These are phyloP conservation scores for Periglandula ipomoeae DNA, from an alignment of 2,329 filamentous ascomycete genomes.

Conservation along the genomic window DNA sequence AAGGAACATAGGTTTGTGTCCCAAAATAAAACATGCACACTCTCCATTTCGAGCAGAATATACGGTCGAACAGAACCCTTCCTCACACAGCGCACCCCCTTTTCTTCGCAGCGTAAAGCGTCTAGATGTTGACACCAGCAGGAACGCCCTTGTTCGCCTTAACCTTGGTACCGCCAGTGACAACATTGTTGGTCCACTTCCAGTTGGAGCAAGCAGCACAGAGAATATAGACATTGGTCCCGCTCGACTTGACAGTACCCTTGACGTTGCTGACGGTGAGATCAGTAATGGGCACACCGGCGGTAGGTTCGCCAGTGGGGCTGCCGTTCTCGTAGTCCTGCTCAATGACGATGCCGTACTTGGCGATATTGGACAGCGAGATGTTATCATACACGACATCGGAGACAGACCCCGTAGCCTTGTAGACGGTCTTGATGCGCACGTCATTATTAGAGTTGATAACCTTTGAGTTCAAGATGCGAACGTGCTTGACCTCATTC, in stretches of 20 bases:
- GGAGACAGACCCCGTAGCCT: neutral
- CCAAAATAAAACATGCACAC: too few relatives aligned
- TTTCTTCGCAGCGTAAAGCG: neutral
- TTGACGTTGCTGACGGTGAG: slow-evolving; percentile 26
- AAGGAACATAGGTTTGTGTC: too few relatives aligned
- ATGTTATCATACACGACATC: neutral
- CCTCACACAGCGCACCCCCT: neutral
- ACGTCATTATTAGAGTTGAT: neutral
- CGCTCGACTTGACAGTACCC: neutral
- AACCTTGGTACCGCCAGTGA: neutral
- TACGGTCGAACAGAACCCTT: too few relatives aligned
- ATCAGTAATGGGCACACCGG: slow-evolving; percentile 44
- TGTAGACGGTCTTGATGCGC: neutral
- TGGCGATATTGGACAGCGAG: slow-evolving; percentile 24
- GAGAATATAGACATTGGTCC: neutral
- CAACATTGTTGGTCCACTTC: neutral
- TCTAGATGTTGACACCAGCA: slow-evolving; percentile 6
- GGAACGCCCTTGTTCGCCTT: neutral
- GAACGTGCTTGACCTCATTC: slow-evolving; percentile 1
- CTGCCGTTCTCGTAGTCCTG: slow-evolving; percentile 40
- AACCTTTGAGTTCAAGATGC: slow-evolving; percentile 2
- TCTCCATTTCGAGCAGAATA: too few relatives aligned
- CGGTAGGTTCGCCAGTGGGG: slow-evolving; percentile 34
- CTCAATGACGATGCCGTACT: slow-evolving; percentile 30
- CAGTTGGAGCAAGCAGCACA: neutral